These are phyloP conservation scores for Tremellales sp. DNA, from an alignment of 1,284 basidiomycete genomes.

Conservation along the genomic window DNA sequence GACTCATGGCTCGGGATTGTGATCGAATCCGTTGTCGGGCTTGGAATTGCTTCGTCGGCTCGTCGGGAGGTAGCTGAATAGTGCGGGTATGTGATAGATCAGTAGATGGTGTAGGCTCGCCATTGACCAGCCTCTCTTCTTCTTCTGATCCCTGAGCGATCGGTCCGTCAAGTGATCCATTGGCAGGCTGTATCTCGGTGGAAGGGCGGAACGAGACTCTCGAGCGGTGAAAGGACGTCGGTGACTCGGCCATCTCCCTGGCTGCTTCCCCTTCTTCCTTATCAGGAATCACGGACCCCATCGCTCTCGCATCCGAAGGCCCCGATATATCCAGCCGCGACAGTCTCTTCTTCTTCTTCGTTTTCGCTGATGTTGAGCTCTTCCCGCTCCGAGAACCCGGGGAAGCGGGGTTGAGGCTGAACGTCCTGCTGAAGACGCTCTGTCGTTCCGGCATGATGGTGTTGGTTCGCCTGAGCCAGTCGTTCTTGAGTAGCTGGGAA, in stretches of 20 bases:
- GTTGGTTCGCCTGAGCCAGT: slow-evolving; percentile 15
- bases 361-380: too few relatives aligned
- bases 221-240: neutral
- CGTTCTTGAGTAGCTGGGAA: slow-evolving; percentile 22
- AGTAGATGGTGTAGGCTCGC: neutral
- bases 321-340: slow-evolving; percentile 1
- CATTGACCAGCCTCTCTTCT: neutral
- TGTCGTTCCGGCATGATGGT: slow-evolving; percentile 5
- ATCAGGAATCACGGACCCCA: neutral
- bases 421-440: neutral
- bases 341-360: neutral
- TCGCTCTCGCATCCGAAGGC: slow-evolving; percentile 4
- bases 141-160: neutral
- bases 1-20: slow-evolving; percentile 1
- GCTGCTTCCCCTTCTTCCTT: neutral
- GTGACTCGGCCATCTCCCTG: neutral
- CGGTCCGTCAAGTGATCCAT: neutral
- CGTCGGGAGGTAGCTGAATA: neutral
- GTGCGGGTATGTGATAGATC: neutral
- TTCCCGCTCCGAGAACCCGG: neutral
- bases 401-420: neutral
- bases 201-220: neutral
- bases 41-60: neutral
- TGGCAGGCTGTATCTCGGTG: neutral
- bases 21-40: slow-evolving; percentile 4